Evolutionary conservation across 1,139 yeast genomes (phyloP).

Genomic region (Candida sp.): DNA sequence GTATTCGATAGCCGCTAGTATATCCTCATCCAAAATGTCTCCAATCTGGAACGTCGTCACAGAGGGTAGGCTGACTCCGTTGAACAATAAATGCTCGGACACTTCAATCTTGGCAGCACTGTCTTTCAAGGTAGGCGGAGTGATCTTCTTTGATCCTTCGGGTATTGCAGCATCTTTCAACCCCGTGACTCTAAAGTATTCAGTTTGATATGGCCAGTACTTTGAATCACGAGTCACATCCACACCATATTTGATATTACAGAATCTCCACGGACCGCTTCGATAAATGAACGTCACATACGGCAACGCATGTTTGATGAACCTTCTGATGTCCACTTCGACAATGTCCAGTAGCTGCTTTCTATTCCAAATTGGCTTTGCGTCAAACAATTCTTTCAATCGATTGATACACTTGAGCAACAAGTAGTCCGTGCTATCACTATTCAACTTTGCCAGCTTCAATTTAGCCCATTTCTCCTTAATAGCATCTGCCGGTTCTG

Average conservation of each 20-base stretch:
- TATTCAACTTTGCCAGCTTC: conserved; percentile 19
- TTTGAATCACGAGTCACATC: conserved; percentile 67
- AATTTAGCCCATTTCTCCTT: conserved; percentile 35
- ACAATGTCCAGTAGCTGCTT: conserved; percentile 69
- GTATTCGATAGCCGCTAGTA: conserved; percentile 50
- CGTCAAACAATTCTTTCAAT: conserved; percentile 57
- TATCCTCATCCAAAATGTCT: conserved; percentile 72
- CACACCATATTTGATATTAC: conserved; percentile 80
- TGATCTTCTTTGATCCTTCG: conserved; percentile 16
- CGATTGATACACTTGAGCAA: conserved; percentile 56
- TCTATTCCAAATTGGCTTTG: conserved; percentile 88
- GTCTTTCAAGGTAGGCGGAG: conserved; percentile 7
- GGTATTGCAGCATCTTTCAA: conserved; percentile 22
- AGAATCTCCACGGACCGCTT: conserved; percentile 96
- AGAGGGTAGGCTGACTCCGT: conserved; percentile 71
- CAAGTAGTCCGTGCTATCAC: conserved; percentile 30
- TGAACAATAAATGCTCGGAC: conserved; percentile 64
- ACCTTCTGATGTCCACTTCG: conserved; percentile 53
- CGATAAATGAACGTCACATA: conserved; percentile 80
- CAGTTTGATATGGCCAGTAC: conserved; percentile 78
- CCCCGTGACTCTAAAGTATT: conserved; percentile 69
- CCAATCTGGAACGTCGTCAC: conserved; percentile 83
- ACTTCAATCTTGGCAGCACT: conserved; percentile 26
- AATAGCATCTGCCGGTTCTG: conserved; percentile 40
- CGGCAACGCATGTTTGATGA: conserved; percentile 79